Conservation (phyloP, 768 basidiomycete genomes). For the Hypsizygus marmoreus region DNA sequence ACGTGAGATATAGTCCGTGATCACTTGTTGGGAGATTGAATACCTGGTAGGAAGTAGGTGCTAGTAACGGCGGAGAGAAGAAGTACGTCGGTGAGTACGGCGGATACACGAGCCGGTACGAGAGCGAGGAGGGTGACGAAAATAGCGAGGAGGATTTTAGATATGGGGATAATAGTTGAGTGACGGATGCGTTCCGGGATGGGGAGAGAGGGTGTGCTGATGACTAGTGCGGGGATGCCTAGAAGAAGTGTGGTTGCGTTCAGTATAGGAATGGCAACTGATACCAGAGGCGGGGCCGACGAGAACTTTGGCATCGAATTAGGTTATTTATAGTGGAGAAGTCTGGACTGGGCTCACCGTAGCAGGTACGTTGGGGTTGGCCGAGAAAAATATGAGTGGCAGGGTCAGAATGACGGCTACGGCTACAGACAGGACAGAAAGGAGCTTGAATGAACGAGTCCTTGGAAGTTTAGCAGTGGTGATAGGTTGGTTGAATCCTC, state of each 20-base stretch:
- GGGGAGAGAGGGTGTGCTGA: slow-evolving; percentile 56
- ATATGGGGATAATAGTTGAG: slow-evolving; percentile 44
- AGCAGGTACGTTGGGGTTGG: slow-evolving; percentile 44
- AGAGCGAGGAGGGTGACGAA: slow-evolving; percentile 47
- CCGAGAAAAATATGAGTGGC: slow-evolving; percentile 58
- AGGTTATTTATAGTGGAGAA: slow-evolving; percentile 1
- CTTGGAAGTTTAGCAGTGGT: slow-evolving; percentile 46
- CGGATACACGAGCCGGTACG: slow-evolving; percentile 38
- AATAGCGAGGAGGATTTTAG: slow-evolving; percentile 42
- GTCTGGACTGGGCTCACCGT: slow-evolving; percentile 24
- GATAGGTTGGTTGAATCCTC: slow-evolving; percentile 39
- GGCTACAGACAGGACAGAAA: slow-evolving; percentile 52
- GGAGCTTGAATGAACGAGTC: slow-evolving; percentile 56
- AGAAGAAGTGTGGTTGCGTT: slow-evolving; percentile 55
- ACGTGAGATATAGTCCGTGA: too few species aligned
- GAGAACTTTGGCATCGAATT: slow-evolving; percentile 7
- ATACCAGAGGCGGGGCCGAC: slow-evolving; percentile 17
- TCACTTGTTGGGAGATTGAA: too few species aligned
- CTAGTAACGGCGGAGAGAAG: slow-evolving; percentile 53
- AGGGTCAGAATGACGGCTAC: slow-evolving; percentile 53
- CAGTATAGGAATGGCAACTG: slow-evolving; percentile 41
- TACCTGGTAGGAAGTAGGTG: slow-evolving; percentile 67
- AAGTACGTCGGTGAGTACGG: slow-evolving; percentile 47
- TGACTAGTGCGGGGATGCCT: slow-evolving; percentile 59
- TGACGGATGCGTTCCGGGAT: slow-evolving; percentile 45